Conservation (phyloP, 371 early-diverging fungal species). For the Sporodiniella umbellata region DNA sequence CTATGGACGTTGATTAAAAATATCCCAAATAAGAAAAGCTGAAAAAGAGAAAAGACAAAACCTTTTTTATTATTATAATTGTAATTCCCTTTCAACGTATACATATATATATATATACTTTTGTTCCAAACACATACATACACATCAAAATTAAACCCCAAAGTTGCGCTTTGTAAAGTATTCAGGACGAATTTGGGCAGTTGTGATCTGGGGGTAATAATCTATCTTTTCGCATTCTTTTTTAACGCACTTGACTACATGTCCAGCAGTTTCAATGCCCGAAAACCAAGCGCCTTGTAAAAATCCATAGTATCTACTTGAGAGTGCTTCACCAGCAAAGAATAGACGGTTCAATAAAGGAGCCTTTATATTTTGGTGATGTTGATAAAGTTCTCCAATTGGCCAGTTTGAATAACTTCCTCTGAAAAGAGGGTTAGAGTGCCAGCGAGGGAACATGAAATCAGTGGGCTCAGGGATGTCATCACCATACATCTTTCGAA, state of each 20-base stretch:
- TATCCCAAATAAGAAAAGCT: no score
- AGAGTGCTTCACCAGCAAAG: constrained; percentile 49
- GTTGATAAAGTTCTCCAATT: constrained; percentile 26
- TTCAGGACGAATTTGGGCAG: no score
- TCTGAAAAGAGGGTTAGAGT: constrained; percentile 40
- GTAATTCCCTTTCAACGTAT: no score
- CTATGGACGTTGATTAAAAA: constrained; percentile 33
- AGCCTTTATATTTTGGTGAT: constrained; percentile 40
- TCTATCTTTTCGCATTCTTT: no score
- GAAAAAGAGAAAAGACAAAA: no score
- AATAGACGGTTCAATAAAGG: constrained; percentile 32
- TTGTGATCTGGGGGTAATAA: no score
- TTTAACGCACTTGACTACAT: constrained; percentile 20
- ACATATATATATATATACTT: no score
- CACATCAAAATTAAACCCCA: no score
- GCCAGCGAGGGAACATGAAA: constrained; percentile 43
- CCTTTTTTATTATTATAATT: no score
- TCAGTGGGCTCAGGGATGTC: constrained; percentile 18
- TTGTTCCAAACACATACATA: no score
- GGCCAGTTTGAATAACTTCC: constrained; percentile 52
- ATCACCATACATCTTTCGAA: constrained; percentile 32
- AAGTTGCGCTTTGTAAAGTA: no score
- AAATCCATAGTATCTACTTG: constrained; percentile 38
- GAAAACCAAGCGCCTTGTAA: constrained; percentile 48
- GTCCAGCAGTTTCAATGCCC: constrained; percentile 23